Base-by-base conservation (phyloP, 805 yeast genomes). In the Yarrowia sp. region DNA sequence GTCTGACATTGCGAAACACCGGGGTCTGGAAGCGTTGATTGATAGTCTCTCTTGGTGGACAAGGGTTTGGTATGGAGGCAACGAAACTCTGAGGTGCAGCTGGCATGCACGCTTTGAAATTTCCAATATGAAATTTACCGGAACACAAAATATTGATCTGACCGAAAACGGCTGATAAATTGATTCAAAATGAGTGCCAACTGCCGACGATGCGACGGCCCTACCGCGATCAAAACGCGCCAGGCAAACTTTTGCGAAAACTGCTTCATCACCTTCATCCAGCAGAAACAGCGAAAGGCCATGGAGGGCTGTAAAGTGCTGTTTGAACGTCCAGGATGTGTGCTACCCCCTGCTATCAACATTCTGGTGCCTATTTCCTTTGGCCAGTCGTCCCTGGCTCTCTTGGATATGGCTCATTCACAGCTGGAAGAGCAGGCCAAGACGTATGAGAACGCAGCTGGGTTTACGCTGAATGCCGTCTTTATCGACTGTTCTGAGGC, bases 251-350 rank as follows among this genome's bases (percentile, higher is more conserved):
- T 43, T 22, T 65, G 61, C 52, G 69, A 72, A 35, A 69, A 71
- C 1, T 93, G 98, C 77, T 94, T 91, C 73, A 75, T 84, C 22
- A 83, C 87, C 70, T 93, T 91, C 75, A 82, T 93, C 45, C 83
- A 89, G 69, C 88, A 91, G 32, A 93, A 93, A 76, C 92, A 91
- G 77, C 82, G 97, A 71, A 90, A 89, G 74, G 89, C 84, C 74
- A 87, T 94, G 92, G 92, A 90, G 14, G 85, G 82, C 68, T 92
- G 84, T 79, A 90, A 91, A 74, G 93, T 90, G 26, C 84, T 87
- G 73, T 92, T 84, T 69, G 78, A 78, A 1, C 79, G 79, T 16
- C 80, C 78, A 4, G 56, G 67, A 9, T 38, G 46, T n/a, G 56
- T 49, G 15, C 46, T 48, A 2, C 70, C 75, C 52, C 79, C 75